Evolutionary conservation across 176 grass and related monocot species (phyloP).

Genomic region (Bonia amplexicaulis): DNA sequence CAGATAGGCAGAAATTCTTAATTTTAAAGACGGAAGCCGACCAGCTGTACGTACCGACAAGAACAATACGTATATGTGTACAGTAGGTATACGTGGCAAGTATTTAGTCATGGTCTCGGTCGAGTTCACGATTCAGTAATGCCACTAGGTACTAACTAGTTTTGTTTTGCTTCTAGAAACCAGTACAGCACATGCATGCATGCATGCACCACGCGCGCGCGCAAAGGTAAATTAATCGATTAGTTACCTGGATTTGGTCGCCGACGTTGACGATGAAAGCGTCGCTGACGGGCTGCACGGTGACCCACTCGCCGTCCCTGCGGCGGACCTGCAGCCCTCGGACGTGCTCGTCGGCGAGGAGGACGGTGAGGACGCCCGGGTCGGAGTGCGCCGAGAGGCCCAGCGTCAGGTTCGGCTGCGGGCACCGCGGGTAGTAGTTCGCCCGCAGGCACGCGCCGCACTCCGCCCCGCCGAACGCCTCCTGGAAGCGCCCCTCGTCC

Average conservation of each 20-base stretch:
- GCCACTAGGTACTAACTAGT: background rate
- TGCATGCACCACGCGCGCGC: background rate
- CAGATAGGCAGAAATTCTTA: background rate
- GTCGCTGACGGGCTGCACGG: constrained; percentile 53
- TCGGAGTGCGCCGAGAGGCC: constrained; percentile 93
- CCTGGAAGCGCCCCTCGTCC: constrained; percentile 46
- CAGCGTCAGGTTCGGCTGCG: constrained; percentile 86
- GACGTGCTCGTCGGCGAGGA: constrained; percentile 77
- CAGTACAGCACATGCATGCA: background rate
- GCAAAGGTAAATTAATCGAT: background rate
- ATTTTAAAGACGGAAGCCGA: background rate
- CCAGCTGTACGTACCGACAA: background rate
- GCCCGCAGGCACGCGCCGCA: constrained; percentile 58
- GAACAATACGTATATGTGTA: too few relatives aligned
- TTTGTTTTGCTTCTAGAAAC: background rate
- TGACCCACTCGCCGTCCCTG: constrained; percentile 62
- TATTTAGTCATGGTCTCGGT: background rate
- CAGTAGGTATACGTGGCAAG: background rate
- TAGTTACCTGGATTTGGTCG: constrained; percentile 63
- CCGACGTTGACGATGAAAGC: constrained; percentile 85
- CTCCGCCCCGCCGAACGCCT: constrained; percentile 48
- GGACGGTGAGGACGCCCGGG: constrained; percentile 60
- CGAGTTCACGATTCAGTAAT: background rate
- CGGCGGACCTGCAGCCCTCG: constrained; percentile 69
- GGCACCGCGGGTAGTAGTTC: constrained; percentile 94